phyloP scores from a whole-genome alignment of 257 asterid species.

The Solanum etuberosum region DNA sequence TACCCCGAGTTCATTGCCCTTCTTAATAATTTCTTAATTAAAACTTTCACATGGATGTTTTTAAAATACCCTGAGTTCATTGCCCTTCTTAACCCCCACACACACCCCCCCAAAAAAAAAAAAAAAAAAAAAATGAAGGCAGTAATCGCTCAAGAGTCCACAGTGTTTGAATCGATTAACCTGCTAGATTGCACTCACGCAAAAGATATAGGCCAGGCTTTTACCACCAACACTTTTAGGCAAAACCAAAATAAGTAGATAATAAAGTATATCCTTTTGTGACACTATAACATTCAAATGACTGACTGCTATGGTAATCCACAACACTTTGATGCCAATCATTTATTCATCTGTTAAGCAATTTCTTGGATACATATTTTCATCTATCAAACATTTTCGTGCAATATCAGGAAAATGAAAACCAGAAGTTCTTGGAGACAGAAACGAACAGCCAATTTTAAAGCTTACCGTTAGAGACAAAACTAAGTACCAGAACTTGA shows the following conservation, averaged over 20 bases:
- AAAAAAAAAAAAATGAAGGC: background rate
- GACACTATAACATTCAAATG: background rate
- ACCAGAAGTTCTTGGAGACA: background rate
- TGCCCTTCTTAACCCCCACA: too few species aligned
- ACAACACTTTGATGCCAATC: background rate
- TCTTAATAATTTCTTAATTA: too few species aligned
- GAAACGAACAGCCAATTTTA: background rate
- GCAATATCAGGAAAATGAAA: background rate
- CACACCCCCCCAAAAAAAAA: too few species aligned
- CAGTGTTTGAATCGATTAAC: background rate
- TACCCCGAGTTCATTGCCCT: background rate
- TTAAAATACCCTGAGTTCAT: too few species aligned
- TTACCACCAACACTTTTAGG: background rate
- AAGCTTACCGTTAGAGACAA: constrained; percentile 43
- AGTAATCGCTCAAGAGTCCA: background rate
- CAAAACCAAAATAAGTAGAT: background rate
- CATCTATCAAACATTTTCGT: background rate
- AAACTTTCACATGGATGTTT: too few species aligned
- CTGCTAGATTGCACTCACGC: background rate
- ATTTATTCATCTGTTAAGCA: background rate
- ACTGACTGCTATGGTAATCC: background rate
- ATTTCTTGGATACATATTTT: background rate
- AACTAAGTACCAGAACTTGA: constrained; percentile 69
- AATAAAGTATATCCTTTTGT: background rate
- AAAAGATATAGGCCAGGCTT: background rate